Evolutionary conservation across 176 grass and related monocot genomes (phyloP), one percentile per base, ranked within the genome.

Genomic region (Miscanthus lutarioriparius): DNA sequence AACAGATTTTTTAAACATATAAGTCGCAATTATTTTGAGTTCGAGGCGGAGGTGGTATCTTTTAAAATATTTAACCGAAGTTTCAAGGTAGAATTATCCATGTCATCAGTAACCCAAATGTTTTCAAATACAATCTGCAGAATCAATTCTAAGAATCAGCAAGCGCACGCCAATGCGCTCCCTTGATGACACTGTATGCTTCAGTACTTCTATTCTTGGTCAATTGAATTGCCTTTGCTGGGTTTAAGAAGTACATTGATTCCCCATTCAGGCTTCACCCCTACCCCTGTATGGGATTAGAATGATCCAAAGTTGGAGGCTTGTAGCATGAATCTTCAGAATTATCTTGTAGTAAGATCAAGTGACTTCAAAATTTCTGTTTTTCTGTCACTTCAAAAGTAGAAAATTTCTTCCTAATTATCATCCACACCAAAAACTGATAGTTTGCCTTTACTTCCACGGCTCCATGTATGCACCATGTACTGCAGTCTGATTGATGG

Each of bases 91-190:
- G 28, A 30, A 30, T 30, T 30, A 30, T 30, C 28, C 28, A 30
- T 30, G 28, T 30, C 28, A 30, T 30, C 28, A 30, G 28, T 30
- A 30, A 30, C 44, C 44, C 44, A 47, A 47, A 36, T 56, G 47
- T 76, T 54, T 76, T 56, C 73, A 36, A 56, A 76, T 56, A 76
- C 10, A 56, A 76, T n/a, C 47, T 76, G 48, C 27, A 22, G 17
- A 76, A 30, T 54, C 10, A 35, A 7, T 49, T 30, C 27, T 36
- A 36, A 56, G 26, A 2, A 75, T 54, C 28, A 51, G 3, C 15
- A 36, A n/a, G 37, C 20, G 43, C 40, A 38, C 1, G 10, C 9
- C 0, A 2, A 58, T 43, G 9, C 0, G 1, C 20, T 71, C 22
- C 38, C 4, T 15, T 72, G 5, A 59, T 44, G 39, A 1, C 22